A percentile compares a stretch with the other conserved stretches of the same genome.
These are phyloP conservation scores for Didymella lethalis DNA, from an alignment of 2,329 filamentous ascomycete genomes.

Conservation along the genomic window DNA sequence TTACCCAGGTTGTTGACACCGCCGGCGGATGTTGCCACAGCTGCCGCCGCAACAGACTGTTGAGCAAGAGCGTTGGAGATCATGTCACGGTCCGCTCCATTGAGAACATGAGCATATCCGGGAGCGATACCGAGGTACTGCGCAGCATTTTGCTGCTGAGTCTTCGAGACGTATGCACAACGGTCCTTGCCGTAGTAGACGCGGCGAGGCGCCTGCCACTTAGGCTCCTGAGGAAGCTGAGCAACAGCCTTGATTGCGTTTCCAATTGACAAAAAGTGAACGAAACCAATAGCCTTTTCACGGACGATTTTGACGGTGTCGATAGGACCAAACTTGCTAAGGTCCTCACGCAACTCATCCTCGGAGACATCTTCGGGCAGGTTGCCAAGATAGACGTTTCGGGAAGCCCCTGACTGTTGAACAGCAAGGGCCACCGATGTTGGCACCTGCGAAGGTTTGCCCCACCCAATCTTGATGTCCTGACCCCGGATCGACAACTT, in stretches of 20 bases:
- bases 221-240: conserved; percentile 92
- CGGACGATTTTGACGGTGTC: conserved; percentile 98
- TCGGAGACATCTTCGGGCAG: conserved; percentile 88
- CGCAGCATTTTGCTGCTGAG: conserved; percentile 97
- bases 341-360: conserved; percentile 90
- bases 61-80: conserved; percentile 96
- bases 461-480: conserved; percentile 99
- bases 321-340: conserved; percentile 95
- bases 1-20: conserved; percentile 98
- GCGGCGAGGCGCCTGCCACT: conserved; percentile 94
- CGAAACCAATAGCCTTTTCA: conserved; percentile 97
- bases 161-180: conserved; percentile 98
- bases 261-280: conserved; percentile 96
- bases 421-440: conserved; percentile 97
- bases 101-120: conserved; percentile 94
- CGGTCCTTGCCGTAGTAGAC: conserved; percentile 99
- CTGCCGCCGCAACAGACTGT: conserved; percentile 95
- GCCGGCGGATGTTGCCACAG: conserved; percentile 93
- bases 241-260: conserved; percentile 98
- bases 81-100: conserved; percentile 92
- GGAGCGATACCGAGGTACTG: conserved; percentile 98
- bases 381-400: conserved; percentile 97
- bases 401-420: conserved; percentile 94
- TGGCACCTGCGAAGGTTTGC: conserved; percentile 96
- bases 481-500: conserved; percentile 98